Percentiles rank a stretch among this genome's conserved stretches.
phyloP scores from a whole-genome alignment of 495 filamentous ascomycete species.

The Aspergillus wentii region DNA sequence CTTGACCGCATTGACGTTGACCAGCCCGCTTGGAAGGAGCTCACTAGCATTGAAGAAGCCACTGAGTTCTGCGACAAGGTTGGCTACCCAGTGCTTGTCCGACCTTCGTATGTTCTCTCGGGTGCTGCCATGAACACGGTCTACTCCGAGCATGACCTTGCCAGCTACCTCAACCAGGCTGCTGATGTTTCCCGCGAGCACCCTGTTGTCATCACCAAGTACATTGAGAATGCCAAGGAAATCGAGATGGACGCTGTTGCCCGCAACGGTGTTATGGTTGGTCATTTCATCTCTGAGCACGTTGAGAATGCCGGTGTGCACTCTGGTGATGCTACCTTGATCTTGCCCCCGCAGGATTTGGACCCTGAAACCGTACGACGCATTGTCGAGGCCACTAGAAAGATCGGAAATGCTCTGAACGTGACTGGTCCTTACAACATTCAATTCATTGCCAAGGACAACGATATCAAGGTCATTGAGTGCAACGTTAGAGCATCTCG shows the following conservation, averaged over 20 bases:
- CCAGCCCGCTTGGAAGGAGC: constrained; percentile 95
- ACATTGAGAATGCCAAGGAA: constrained; percentile 95
- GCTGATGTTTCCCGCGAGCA: constrained; percentile 91
- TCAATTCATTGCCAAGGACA: constrained; percentile 99
- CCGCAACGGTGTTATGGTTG: constrained; percentile 76
- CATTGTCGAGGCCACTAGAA: constrained; percentile 91
- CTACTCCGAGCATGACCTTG: constrained; percentile 83
- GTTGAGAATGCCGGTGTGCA: constrained; percentile 97
- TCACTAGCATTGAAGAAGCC: constrained; percentile 86
- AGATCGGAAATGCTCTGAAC: constrained; percentile 92
- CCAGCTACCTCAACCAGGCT: constrained; percentile 85
- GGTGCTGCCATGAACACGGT: constrained; percentile 99
- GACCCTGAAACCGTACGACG: constrained; percentile 81
- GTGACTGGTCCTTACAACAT: constrained; percentile 98
- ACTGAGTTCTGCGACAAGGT: constrained; percentile 82
- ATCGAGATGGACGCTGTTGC: constrained; percentile 97
- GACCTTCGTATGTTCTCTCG: constrained; percentile 95
- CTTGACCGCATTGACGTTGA: constrained; percentile 92
- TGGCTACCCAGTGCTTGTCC: constrained; percentile 88
- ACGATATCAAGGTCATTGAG: constrained; percentile 99
- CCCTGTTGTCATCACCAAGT: constrained; percentile 98
- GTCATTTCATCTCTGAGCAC: constrained; percentile 95
- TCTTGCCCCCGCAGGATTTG: constrained; percentile 95
- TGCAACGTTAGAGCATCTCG: constrained; percentile 96
- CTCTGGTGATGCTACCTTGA: constrained; percentile 93